A percentile compares a stretch with the other conserved stretches of the same genome.
These are phyloP conservation scores for Ceratocystis alfenasii DNA, from an alignment of 2,329 filamentous ascomycete genomes.

Conservation along the genomic window DNA sequence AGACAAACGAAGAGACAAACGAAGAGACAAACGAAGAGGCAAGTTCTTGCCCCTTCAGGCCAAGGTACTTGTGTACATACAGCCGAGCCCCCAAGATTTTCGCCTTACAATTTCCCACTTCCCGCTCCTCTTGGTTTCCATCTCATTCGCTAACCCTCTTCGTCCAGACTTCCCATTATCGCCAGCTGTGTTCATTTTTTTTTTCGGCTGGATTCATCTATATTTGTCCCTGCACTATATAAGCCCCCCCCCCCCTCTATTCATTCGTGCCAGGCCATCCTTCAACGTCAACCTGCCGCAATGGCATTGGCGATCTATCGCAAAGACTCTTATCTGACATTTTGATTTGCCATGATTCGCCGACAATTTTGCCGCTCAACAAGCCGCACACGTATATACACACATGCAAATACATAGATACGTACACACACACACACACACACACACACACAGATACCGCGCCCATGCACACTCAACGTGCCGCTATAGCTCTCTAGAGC, in stretches of 20 bases:
- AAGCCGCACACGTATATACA: neutral
- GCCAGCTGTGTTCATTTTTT: neutral
- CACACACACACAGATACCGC: neutral
- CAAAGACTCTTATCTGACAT: constrained; percentile 3
- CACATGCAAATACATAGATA: neutral
- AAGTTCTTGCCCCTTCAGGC: neutral
- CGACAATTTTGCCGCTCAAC: constrained; percentile 5
- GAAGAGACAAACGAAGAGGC: neutral
- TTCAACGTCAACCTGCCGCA: neutral
- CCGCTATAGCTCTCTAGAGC: neutral
- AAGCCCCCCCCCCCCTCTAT: neutral
- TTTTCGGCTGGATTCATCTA: neutral
- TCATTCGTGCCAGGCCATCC: neutral
- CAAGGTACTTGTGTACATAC: neutral
- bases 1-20: neutral
- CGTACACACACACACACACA: neutral
- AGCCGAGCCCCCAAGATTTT: neutral
- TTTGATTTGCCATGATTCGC: constrained; percentile 12
- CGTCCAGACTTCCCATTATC: neutral
- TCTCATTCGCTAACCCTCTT: neutral
- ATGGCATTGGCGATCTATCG: neutral
- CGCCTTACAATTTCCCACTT: neutral
- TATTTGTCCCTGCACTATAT: constrained; percentile 3
- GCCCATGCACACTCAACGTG: neutral
- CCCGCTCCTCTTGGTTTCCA: too few relatives aligned